Conservation (phyloP, 2,329 filamentous ascomycete species). For the Knoxdaviesia capensis region DNA sequence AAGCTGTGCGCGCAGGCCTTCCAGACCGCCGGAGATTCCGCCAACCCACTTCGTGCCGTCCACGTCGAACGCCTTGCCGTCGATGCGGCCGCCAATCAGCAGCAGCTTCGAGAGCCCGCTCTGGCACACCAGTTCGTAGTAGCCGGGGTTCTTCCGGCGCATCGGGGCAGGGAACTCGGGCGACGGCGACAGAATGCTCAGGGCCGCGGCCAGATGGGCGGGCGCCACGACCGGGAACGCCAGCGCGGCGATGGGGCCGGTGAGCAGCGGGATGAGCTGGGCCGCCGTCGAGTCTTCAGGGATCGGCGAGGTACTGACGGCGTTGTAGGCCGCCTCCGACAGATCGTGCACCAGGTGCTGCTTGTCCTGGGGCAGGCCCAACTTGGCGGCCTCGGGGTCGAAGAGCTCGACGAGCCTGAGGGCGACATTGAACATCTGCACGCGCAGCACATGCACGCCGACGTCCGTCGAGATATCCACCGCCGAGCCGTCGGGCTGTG, state of each 20-base stretch:
- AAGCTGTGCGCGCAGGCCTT: constrained; percentile 63
- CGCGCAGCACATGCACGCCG: constrained; percentile 69
- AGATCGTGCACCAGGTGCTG: constrained; percentile 25
- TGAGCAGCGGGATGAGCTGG: constrained; percentile 54
- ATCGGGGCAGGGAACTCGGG: constrained; percentile 59
- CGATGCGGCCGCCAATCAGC: constrained; percentile 68
- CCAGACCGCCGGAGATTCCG: constrained; percentile 61
- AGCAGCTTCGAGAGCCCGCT: constrained; percentile 70
- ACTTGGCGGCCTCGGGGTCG: constrained; percentile 23
- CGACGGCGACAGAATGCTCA: constrained; percentile 58
- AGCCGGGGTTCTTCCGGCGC: constrained; percentile 56
- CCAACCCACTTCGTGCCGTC: constrained; percentile 46
- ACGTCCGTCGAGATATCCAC: constrained; percentile 36
- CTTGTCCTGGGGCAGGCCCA: constrained; percentile 11
- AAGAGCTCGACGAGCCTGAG: constrained; percentile 76
- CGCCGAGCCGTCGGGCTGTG: constrained; percentile 14
- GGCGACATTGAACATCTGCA: constrained; percentile 72
- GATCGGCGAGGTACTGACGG: constrained; percentile 18
- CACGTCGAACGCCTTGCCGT: constrained; percentile 65
- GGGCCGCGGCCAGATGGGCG: constrained; percentile 59
- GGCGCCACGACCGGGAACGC: constrained; percentile 71
- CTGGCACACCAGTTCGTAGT: constrained; percentile 64
- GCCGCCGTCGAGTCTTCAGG: constrained; percentile 16
- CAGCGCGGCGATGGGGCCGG: constrained; percentile 63
- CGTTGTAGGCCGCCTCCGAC: constrained; percentile 29